A percentile compares a stretch with the other conserved stretches of the same genome.
These are phyloP conservation scores for Asparagopsis taxiformis DNA, from an alignment of 31 red algal genomes.

Conservation along the genomic window DNA sequence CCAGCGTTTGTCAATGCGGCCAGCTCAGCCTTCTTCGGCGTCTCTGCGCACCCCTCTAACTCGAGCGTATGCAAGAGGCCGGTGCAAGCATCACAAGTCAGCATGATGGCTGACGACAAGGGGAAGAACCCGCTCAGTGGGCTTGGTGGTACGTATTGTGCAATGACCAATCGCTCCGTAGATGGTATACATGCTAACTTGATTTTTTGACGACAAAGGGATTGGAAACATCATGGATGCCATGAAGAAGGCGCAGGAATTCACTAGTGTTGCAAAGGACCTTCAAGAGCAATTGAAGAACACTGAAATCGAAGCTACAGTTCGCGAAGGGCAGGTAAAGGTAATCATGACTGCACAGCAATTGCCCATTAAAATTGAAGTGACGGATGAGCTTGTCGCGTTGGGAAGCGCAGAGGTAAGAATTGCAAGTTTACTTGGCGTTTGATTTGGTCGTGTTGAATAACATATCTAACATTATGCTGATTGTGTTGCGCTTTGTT, in stretches of 20 bases:
- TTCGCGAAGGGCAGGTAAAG: conserved; percentile 76
- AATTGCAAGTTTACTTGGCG: background rate
- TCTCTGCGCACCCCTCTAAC: background rate
- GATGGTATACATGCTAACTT: too few species aligned
- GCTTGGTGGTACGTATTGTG: conserved; percentile 68
- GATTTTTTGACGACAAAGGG: conserved; percentile 3
- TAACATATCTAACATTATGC: background rate
- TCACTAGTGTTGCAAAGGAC: conserved; percentile 75
- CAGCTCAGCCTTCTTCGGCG: background rate
- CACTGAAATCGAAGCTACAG: conserved; percentile 86
- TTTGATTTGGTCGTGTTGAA: background rate
- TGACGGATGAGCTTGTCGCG: conserved; percentile 56
- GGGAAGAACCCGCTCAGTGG: conserved; percentile 76
- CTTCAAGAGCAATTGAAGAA: conserved; percentile 91
- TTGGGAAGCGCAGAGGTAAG: conserved; percentile 35
- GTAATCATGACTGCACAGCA: conserved; percentile 79
- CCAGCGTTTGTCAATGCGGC: conserved; percentile 5
- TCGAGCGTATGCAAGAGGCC: too few species aligned
- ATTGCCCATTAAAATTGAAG: conserved; percentile 40
- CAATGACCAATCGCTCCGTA: too few species aligned
- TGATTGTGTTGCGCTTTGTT: background rate
- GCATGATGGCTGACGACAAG: conserved; percentile 68
- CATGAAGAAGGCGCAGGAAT: conserved; percentile 95
- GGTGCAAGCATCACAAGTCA: too few species aligned
- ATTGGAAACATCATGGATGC: conserved; percentile 95